A percentile compares a stretch with the other conserved stretches of the same genome.
Evolutionary conservation across 2,329 filamentous ascomycete species (phyloP).

Genomic region (Talaromyces amestolkiae): DNA sequence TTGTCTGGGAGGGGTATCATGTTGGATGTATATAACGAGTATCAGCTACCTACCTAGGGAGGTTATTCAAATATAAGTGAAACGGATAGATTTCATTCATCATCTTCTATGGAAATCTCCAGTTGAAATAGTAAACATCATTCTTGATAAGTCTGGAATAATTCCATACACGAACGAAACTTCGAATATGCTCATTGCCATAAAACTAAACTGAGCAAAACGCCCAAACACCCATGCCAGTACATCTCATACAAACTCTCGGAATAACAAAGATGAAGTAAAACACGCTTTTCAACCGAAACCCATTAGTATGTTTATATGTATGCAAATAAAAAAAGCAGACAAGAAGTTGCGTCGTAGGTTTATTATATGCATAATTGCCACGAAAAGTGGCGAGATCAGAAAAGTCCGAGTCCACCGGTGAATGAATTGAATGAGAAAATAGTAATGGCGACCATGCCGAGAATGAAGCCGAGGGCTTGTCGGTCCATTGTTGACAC

Average conservation of each 20-base stretch:
- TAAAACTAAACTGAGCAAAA: background rate
- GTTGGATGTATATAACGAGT: slow-evolving; percentile 27
- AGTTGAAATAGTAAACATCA: no score
- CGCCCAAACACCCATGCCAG: slow-evolving; percentile 12
- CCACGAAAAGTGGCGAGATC: no score
- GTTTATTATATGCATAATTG: slow-evolving; percentile 15
- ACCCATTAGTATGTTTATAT: slow-evolving; percentile 16
- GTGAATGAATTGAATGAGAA: slow-evolving; percentile 57
- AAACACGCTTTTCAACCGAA: slow-evolving; percentile 5
- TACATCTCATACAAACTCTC: background rate
- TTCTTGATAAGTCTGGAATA: background rate
- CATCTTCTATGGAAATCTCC: no score
- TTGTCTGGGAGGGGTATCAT: slow-evolving; percentile 38
- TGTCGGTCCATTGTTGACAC: slow-evolving; percentile 54
- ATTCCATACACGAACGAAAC: background rate
- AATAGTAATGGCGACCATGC: slow-evolving; percentile 57
- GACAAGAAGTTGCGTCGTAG: background rate
- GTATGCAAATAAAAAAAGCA: background rate
- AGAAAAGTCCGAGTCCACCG: slow-evolving; percentile 38
- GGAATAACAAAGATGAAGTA: background rate
- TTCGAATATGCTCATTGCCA: background rate
- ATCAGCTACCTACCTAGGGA: background rate
- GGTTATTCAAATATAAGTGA: no score
- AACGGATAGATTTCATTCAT: no score
- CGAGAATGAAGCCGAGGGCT: slow-evolving; percentile 55